Evolutionary conservation across 1,284 basidiomycete genomes (phyloP).

Genomic region (Marasmius oreades): DNA sequence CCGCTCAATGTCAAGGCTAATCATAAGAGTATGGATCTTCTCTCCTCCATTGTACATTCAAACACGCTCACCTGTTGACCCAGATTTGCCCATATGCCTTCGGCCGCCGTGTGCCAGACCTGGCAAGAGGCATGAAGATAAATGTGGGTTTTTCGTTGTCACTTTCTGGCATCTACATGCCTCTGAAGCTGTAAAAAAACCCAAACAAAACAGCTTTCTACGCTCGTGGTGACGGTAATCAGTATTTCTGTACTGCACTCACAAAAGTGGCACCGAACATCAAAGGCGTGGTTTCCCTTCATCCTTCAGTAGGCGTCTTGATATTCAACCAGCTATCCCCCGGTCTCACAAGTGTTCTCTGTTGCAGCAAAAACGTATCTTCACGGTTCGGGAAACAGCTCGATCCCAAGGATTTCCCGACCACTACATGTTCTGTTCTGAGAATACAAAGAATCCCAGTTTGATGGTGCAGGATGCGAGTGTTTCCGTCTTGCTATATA

Average conservation of each 20-base stretch:
- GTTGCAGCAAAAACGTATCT: constrained; percentile 58
- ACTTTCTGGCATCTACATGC: neutral
- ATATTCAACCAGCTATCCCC: neutral
- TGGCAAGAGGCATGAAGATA: constrained; percentile 21
- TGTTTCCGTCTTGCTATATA: constrained; percentile 10
- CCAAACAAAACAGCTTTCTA: constrained; percentile 43
- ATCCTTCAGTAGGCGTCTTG: constrained; percentile 48
- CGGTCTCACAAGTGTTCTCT: neutral
- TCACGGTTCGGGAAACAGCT: constrained; percentile 62
- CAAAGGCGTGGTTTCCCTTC: constrained; percentile 51
- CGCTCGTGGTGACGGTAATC: constrained; percentile 46
- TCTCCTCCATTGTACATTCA: neutral
- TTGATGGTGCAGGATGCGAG: constrained; percentile 45
- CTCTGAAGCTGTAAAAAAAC: constrained; percentile 1
- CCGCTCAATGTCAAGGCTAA: constrained; percentile 45
- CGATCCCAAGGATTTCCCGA: constrained; percentile 74
- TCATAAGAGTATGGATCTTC: constrained; percentile 36
- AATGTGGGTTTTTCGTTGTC: constrained; percentile 15
- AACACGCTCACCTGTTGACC: constrained; percentile 3
- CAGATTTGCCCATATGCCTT: constrained; percentile 40
- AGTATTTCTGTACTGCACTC: constrained; percentile 56
- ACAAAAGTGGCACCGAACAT: constrained; percentile 46
- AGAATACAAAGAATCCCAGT: constrained; percentile 33
- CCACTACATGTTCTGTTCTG: constrained; percentile 52
- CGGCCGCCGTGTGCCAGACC: constrained; percentile 29